Evolutionary conservation across 179 eudicot species (phyloP).

Genomic region (Dionaea muscipula): DNA sequence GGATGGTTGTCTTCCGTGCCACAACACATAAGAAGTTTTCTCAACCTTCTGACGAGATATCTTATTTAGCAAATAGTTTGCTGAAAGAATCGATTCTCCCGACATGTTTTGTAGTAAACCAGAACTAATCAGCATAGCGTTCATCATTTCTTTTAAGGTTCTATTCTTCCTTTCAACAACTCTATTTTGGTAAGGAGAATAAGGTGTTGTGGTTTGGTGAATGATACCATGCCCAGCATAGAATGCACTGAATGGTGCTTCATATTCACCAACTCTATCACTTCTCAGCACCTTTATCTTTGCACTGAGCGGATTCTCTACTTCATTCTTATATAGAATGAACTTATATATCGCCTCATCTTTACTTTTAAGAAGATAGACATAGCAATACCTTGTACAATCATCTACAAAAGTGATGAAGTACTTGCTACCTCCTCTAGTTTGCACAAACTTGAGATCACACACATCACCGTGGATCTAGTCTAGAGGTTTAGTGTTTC

Average conservation of each 20-base stretch:
- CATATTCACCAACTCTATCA: neutral
- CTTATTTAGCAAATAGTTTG: neutral
- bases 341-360: too few relatives aligned
- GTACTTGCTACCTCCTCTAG: too few relatives aligned
- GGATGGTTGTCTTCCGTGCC: neutral
- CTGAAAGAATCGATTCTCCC: neutral
- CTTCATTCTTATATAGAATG: too few relatives aligned
- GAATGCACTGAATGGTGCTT: neutral
- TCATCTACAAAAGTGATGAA: too few relatives aligned
- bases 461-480: too few relatives aligned
- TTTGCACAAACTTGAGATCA: too few relatives aligned
- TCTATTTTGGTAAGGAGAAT: neutral
- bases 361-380: too few relatives aligned
- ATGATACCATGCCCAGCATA: neutral
- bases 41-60: neutral
- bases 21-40: neutral
- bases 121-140: constrained; percentile 1
- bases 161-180: neutral
- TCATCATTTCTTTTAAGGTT: constrained; percentile 2
- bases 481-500: too few relatives aligned
- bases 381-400: too few relatives aligned
- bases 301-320: too few relatives aligned
- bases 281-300: too few relatives aligned
- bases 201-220: neutral
- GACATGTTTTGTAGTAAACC: neutral